phyloP scores from a whole-genome alignment of 768 basidiomycete species.

The Hemileccinum rubropunctum region DNA sequence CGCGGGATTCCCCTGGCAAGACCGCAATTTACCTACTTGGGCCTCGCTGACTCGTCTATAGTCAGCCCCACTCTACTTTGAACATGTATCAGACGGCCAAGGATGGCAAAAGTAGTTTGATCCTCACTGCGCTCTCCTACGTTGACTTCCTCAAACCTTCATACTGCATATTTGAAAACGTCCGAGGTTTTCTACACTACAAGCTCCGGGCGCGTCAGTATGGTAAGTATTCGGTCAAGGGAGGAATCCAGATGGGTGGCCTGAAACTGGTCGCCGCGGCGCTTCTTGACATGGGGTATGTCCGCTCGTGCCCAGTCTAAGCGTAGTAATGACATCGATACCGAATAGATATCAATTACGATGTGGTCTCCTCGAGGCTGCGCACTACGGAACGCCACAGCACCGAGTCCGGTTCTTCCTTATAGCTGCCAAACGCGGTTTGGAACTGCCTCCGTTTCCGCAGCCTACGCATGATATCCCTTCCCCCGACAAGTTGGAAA shows the following conservation, averaged over 20 bases:
- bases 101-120: conserved; percentile 66
- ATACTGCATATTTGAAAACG: conserved; percentile 50
- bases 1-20: conserved; percentile 76
- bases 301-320: neutral
- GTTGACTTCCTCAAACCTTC: conserved; percentile 41
- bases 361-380: conserved; percentile 44
- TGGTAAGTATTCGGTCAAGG: conserved; percentile 45
- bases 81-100: conserved; percentile 71
- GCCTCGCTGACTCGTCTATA: conserved; percentile 28
- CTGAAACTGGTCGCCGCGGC: conserved; percentile 64
- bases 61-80: conserved; percentile 69
- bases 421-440: conserved; percentile 38
- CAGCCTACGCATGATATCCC: conserved; percentile 45
- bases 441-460: conserved; percentile 39
- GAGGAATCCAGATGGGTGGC: conserved; percentile 72
- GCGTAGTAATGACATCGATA: neutral
- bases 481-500: conserved; percentile 40
- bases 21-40: neutral
- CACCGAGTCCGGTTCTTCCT: conserved; percentile 47
- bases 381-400: conserved; percentile 48
- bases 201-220: conserved; percentile 38
- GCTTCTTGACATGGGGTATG: conserved; percentile 65
- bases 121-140: conserved; percentile 53
- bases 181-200: conserved; percentile 42
- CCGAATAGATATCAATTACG: conserved; percentile 41